Conservation (phyloP, 2,329 filamentous ascomycete genomes). For the Orbilia blumenaviensis region DNA sequence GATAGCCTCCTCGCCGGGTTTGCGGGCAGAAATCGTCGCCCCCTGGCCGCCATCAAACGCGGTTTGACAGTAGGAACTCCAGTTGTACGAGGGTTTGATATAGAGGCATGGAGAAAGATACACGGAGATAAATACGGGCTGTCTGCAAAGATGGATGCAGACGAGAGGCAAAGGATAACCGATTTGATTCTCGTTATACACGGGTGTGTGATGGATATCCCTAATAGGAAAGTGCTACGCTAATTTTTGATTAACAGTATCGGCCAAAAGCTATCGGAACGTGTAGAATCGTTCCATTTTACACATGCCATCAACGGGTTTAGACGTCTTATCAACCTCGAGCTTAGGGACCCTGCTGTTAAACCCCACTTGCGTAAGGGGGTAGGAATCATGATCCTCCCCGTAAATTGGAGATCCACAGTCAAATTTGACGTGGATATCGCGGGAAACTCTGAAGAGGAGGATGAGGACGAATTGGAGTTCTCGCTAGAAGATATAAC, state of each 20-base stretch:
- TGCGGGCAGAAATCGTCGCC: conserved; percentile 66
- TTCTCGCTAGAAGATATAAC: conserved; percentile 88
- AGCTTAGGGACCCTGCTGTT: conserved; percentile 78
- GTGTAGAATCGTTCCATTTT: conserved; percentile 96
- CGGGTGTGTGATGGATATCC: conserved; percentile 63
- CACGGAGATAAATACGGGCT: conserved; percentile 59
- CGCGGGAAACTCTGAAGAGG: conserved; percentile 66
- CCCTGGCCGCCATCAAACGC: conserved; percentile 84
- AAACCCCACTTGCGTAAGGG: conserved; percentile 74
- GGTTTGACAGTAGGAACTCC: conserved; percentile 82
- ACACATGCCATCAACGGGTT: conserved; percentile 95
- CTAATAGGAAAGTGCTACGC: not conserved
- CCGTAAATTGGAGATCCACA: conserved; percentile 90
- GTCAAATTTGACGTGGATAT: conserved; percentile 83
- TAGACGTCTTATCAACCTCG: conserved; percentile 82
- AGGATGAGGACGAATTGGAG: conserved; percentile 70
- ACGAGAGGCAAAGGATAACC: conserved; percentile 74
- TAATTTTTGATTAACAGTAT: conserved; percentile 65
- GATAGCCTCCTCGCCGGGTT: conserved; percentile 76
- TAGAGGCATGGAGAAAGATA: conserved; percentile 78
- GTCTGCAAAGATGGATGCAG: conserved; percentile 61
- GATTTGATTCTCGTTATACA: conserved; percentile 92
- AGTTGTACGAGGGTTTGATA: conserved; percentile 89
- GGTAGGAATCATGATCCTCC: conserved; percentile 90
- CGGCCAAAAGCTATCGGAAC: conserved; percentile 92